Evolutionary conservation across 306 rosid genomes (phyloP).

Genomic region (barrel medic (Medicago truncatula)): DNA sequence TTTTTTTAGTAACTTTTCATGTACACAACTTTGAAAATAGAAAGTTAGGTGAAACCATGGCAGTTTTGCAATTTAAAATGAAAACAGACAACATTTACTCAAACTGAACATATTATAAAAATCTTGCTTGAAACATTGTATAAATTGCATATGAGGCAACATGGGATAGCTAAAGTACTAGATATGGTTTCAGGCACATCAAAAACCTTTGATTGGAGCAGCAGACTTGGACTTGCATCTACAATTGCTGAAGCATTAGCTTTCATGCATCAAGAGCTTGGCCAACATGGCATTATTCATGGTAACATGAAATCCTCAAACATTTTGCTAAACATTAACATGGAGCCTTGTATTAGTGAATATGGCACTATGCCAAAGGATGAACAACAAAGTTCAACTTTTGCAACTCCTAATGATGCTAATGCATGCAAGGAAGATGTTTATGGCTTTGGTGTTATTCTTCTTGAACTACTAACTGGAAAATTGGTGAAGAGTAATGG

Average conservation of each 20-base stretch:
- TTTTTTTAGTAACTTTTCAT: neutral
- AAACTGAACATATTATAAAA: neutral
- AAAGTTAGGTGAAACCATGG: neutral
- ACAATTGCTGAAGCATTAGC: conserved; percentile 66
- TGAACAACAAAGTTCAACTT: conserved; percentile 42
- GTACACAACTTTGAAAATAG: neutral
- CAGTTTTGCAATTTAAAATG: neutral
- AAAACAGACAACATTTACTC: neutral
- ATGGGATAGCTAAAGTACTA: conserved; percentile 4
- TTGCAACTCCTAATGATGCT: conserved; percentile 16
- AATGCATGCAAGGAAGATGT: conserved; percentile 59
- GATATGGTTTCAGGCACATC: conserved; percentile 56
- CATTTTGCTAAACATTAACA: conserved; percentile 66
- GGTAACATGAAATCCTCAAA: conserved; percentile 84
- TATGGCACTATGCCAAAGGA: conserved; percentile 61
- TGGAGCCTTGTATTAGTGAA: conserved; percentile 82
- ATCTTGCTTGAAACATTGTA: neutral
- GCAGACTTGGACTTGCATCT: conserved; percentile 67
- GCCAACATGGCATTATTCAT: conserved; percentile 64
- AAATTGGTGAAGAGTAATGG: conserved; percentile 69
- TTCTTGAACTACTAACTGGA: conserved; percentile 86
- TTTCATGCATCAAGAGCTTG: conserved; percentile 71
- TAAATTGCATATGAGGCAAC: neutral
- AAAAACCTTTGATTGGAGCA: conserved; percentile 68
- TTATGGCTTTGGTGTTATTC: conserved; percentile 75